Percentiles rank a stretch among this genome's conserved stretches.
These are phyloP conservation scores for Glutinoglossum americanum DNA, from an alignment of 495 filamentous ascomycete genomes.

Conservation along the genomic window DNA sequence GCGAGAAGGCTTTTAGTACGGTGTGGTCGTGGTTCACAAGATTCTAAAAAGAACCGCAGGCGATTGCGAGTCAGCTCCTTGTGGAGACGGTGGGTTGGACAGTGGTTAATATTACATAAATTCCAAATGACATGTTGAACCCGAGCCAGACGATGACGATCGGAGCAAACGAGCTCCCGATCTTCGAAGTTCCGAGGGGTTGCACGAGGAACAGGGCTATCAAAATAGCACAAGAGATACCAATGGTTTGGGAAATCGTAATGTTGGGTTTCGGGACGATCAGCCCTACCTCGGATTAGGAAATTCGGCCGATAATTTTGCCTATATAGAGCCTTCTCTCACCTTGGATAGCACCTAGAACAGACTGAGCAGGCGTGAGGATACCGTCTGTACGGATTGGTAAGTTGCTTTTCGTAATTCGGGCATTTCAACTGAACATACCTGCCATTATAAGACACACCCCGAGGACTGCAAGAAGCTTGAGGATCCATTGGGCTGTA, in stretches of 20 bases:
- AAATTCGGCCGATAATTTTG: not conserved
- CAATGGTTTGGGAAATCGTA: constrained; percentile 33
- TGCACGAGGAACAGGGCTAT: constrained; percentile 47
- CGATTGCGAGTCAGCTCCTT: not conserved
- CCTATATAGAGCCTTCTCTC: not conserved
- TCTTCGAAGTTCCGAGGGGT: constrained; percentile 44
- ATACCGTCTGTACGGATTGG: constrained; percentile 28
- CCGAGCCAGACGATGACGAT: constrained; percentile 53
- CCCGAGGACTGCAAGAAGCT: constrained; percentile 45
- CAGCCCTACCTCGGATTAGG: constrained; percentile 14
- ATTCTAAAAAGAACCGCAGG: constrained; percentile 18
- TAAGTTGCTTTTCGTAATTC: not conserved
- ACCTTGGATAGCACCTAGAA: constrained; percentile 51
- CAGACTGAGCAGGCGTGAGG: constrained; percentile 46
- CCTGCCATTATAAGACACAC: constrained; percentile 43
- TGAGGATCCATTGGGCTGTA: constrained; percentile 30
- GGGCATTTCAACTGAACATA: constrained; percentile 8
- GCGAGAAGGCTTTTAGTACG: constrained; percentile 49
- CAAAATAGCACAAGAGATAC: constrained; percentile 45
- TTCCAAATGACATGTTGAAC: constrained; percentile 44
- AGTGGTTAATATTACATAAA: constrained; percentile 26
- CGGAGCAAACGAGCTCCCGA: constrained; percentile 44
- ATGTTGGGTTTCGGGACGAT: constrained; percentile 28
- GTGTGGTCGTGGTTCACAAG: constrained; percentile 37
- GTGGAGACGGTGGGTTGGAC: not conserved